Conservation (phyloP, 768 basidiomycete genomes). For the Lactarius indigo region DNA sequence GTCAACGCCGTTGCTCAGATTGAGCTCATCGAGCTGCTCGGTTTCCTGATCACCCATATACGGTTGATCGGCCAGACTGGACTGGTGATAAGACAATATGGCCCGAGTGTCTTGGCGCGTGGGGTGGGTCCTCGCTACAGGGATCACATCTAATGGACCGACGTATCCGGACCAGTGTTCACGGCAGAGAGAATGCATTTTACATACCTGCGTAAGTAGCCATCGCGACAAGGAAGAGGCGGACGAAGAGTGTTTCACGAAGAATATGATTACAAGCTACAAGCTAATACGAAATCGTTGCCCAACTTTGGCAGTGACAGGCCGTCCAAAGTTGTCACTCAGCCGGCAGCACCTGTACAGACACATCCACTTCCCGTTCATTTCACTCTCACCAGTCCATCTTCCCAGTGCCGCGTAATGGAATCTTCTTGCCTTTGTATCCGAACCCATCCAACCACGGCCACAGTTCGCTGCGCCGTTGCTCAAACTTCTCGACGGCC, state of each 20-base stretch:
- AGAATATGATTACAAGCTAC: not conserved
- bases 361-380: not conserved
- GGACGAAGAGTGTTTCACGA: not conserved
- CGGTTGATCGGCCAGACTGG: slow-evolving; percentile 42
- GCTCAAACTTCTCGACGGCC: slow-evolving; percentile 78
- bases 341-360: not conserved
- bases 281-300: not conserved
- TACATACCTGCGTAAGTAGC: not conserved
- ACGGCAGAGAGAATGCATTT: not conserved
- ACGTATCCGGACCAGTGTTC: not conserved
- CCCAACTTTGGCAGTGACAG: not conserved
- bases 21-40: not conserved
- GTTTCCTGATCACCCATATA: slow-evolving; percentile 27
- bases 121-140: slow-evolving; percentile 27
- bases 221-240: not conserved
- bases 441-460: slow-evolving; percentile 98
- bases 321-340: not conserved
- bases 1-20: slow-evolving; percentile 8
- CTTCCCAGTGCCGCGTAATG: slow-evolving; percentile 45
- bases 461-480: slow-evolving; percentile 72
- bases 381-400: slow-evolving; percentile 66
- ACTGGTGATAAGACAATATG: slow-evolving; percentile 54
- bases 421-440: slow-evolving; percentile 76
- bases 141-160: not conserved
- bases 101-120: slow-evolving; percentile 40